Base-by-base conservation (phyloP, 768 basidiomycete species). In the Coprinopsis cinerea region DNA sequence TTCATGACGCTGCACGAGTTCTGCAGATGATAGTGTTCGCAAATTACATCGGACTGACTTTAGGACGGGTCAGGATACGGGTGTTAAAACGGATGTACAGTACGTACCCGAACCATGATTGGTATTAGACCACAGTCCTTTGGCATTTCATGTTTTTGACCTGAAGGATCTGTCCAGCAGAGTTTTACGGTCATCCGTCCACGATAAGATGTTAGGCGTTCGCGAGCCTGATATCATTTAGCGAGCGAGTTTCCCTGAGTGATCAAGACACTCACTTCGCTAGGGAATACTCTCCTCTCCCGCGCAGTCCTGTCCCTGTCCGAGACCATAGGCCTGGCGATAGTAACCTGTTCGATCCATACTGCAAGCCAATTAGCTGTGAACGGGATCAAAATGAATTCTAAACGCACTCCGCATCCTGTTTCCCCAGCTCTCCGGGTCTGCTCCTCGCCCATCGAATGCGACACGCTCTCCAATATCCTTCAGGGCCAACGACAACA, bases 11-110 rank as follows among this genome's bases (percentile, higher is more conserved):
- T 74, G 71, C 49, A 98, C 92, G 39, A 99, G 83, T 40, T 92
- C 86, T 7, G 86, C 78, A 7, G 95, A 88, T 1, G 92, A 81
- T 66, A 96, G 76, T 27, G 77, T 77, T 39, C 84, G 83, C n/a
- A 98, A 67, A 66, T 97, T 96, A 63, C 96, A 99, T 51, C 95
- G 76, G 18, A 82, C 83, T 7, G 95, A 97, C 90, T 96, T 47
- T 2, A 41, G 40, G 23, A 18, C 20, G 17, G 36, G 15, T 34
- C 13, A 7, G 40, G 30, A 36, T 41, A 22, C 22, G 6, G 20
- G n/a, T 25, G 28, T n/a, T 15, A 22, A 40, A 9, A n/a, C 39
- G 23, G 17, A 44, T 47, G n/a, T 34, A 27, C 20, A 24, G 14
- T 26, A 74, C 91, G 61, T 66, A 94, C 92, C 63, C 92, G 82